These are phyloP conservation scores for Chenopodium quinoa DNA, from an alignment of 148 eudicot species.

Conservation along the genomic window DNA sequence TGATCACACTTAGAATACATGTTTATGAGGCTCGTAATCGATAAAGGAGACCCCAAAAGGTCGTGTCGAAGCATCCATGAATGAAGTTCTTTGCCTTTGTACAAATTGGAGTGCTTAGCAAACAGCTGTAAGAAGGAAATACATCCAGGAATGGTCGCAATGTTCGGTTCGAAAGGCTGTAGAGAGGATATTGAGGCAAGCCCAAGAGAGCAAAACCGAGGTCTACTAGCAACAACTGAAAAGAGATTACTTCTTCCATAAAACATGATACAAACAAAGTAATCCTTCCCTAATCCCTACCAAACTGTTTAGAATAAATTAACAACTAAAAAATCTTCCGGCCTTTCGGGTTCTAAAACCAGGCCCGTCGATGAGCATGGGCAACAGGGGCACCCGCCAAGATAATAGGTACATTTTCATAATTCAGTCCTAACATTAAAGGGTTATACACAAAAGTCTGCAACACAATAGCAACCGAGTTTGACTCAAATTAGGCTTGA, in stretches of 20 bases:
- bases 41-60: conserved; percentile 43
- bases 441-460: too few species aligned
- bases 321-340: too few species aligned
- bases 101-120: conserved; percentile 38
- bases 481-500: too few species aligned
- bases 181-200: conserved; percentile 10
- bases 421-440: too few species aligned
- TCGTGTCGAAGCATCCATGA: conserved; percentile 46
- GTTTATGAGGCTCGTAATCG: conserved; percentile 67
- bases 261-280: neutral
- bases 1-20: conserved; percentile 68
- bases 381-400: too few species aligned
- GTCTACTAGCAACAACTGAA: neutral
- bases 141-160: conserved; percentile 24
- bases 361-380: too few species aligned
- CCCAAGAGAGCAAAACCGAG: neutral
- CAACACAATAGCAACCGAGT: too few species aligned
- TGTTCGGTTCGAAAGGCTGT: conserved; percentile 1
- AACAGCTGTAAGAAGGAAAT: conserved; percentile 49
- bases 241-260: neutral
- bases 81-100: conserved; percentile 51
- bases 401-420: too few species aligned
- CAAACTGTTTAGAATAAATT: too few species aligned
- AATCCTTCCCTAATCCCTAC: too few species aligned
- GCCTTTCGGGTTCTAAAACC: too few species aligned